phyloP scores from a whole-genome alignment of 2,329 filamentous ascomycete species.

The Metarhizium anisopliae region DNA sequence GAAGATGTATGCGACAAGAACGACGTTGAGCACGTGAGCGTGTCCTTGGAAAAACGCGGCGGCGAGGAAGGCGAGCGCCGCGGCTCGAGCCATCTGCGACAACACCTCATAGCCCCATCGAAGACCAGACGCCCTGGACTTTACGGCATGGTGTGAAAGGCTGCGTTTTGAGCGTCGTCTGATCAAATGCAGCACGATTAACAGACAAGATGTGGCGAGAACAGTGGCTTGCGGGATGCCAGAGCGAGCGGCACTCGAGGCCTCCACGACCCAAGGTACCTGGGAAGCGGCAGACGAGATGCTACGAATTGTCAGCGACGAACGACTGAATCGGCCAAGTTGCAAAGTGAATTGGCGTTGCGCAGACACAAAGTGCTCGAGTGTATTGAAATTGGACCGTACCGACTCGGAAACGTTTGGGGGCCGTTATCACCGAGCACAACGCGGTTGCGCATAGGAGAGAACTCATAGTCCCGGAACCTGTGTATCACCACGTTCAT shows the following conservation, averaged over 20 bases:
- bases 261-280: slow-evolving; percentile 28
- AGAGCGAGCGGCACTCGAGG: slow-evolving; percentile 29
- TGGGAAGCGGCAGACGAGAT: slow-evolving; percentile 7
- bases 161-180: slow-evolving; percentile 18
- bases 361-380: background rate
- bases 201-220: slow-evolving; percentile 27
- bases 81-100: slow-evolving; percentile 30
- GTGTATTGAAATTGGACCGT: background rate
- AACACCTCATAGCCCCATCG: slow-evolving; percentile 32
- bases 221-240: slow-evolving; percentile 30
- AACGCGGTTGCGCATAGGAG: slow-evolving; percentile 14
- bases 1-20: slow-evolving; percentile 31
- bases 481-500: slow-evolving; percentile 24
- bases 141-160: slow-evolving; percentile 7
- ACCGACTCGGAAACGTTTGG: background rate
- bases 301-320: background rate
- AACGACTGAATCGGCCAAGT: background rate
- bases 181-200: slow-evolving; percentile 24
- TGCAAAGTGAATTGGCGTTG: background rate
- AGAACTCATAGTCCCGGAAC: slow-evolving; percentile 20
- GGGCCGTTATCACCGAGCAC: background rate
- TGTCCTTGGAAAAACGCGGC: slow-evolving; percentile 24
- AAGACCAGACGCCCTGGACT: slow-evolving; percentile 28
- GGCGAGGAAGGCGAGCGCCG: slow-evolving; percentile 29
- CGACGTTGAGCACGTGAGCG: slow-evolving; percentile 27